These are phyloP conservation scores for Delitschia confertaspora DNA, from an alignment of 495 filamentous ascomycete genomes.

Conservation along the genomic window DNA sequence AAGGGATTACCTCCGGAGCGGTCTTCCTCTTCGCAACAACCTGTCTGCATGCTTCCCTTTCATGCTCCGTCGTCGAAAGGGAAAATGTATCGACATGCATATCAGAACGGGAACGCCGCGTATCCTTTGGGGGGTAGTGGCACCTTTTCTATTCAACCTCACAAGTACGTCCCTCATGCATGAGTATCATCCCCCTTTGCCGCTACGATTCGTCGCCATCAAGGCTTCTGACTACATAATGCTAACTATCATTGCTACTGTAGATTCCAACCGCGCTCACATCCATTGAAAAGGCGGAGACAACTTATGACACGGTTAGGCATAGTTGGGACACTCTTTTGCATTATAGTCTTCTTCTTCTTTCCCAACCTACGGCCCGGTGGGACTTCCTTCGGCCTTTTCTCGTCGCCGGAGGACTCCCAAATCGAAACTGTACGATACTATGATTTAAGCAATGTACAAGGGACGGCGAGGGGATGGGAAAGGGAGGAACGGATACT, in stretches of 20 bases:
- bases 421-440: conserved; percentile 90
- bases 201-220: conserved; percentile 8
- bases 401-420: conserved; percentile 59
- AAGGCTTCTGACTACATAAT: conserved; percentile 11
- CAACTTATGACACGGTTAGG: conserved; percentile 63
- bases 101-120: conserved; percentile 66
- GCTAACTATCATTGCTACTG: conserved; percentile 21
- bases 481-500: conserved; percentile 90
- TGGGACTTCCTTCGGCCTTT: conserved; percentile 52
- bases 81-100: conserved; percentile 57
- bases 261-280: conserved; percentile 83
- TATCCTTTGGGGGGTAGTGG: conserved; percentile 48
- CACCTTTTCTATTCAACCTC: conserved; percentile 81
- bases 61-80: conserved; percentile 28
- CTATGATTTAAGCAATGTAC: conserved; percentile 86
- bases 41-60: conserved; percentile 31
- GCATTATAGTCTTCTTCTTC: conserved; percentile 57
- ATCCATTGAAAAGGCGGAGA: conserved; percentile 59
- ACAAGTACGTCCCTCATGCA: conserved; percentile 68
- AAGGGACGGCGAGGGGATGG: conserved; percentile 86
- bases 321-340: conserved; percentile 44
- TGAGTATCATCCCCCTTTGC: no score
- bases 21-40: not conserved
- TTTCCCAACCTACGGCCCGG: conserved; percentile 62
- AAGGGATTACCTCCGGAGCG: conserved; percentile 24